phyloP scores from a whole-genome alignment of 176 grass and related monocot genomes.

The Otatea glauca region DNA sequence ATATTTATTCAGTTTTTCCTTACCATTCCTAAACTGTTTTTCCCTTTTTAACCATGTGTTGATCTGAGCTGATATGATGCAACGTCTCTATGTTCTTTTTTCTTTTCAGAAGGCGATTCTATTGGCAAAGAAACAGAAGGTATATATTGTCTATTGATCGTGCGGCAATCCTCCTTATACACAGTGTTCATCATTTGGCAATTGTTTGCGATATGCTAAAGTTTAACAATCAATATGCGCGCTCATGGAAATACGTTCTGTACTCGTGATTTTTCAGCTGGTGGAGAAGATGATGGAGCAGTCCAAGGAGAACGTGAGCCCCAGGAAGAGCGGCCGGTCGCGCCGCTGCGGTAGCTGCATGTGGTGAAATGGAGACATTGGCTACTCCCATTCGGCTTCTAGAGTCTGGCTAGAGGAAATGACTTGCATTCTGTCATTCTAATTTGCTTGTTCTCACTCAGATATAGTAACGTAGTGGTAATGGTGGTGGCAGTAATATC shows the following conservation, averaged over 20 bases:
- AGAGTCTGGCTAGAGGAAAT: background rate
- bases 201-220: background rate
- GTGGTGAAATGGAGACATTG: constrained; percentile 42
- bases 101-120: constrained; percentile 59
- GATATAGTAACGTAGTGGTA: background rate
- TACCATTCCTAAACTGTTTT: background rate
- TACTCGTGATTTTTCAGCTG: constrained; percentile 47
- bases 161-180: background rate
- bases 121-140: constrained; percentile 64
- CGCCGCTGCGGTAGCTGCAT: constrained; percentile 48
- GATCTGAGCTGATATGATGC: constrained; percentile 22
- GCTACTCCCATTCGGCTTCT: background rate
- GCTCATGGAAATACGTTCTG: constrained; percentile 14
- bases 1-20: background rate
- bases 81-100: background rate
- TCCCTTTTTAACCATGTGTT: background rate
- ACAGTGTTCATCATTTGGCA: background rate
- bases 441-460: background rate
- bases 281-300: constrained; percentile 54
- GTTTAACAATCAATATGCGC: background rate
- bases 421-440: background rate
- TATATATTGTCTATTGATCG: constrained; percentile 30
- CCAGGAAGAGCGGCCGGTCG: constrained; percentile 23
- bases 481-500: background rate
- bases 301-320: constrained; percentile 47